Percentiles rank a stretch among this genome's conserved stretches.
Evolutionary conservation across 345 rosid species (phyloP).

Genomic region (Geranium rotundifolium): DNA sequence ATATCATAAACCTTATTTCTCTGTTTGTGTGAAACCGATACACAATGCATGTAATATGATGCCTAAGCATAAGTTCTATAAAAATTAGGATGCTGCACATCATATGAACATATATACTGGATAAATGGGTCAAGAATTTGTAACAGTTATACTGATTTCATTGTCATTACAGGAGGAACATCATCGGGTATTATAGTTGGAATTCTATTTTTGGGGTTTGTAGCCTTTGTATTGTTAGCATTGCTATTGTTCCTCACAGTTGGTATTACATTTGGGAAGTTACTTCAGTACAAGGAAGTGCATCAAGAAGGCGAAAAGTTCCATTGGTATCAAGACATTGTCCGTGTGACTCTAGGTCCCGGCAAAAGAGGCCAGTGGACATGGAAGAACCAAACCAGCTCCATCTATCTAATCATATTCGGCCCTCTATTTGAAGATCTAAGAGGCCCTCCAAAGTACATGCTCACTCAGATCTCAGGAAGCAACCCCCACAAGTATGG

Average conservation of each 20-base stretch:
- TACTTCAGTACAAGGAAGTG: slow-evolving; percentile 87
- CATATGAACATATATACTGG: too few species aligned
- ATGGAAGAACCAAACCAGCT: slow-evolving; percentile 50
- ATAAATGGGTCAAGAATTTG: too few species aligned
- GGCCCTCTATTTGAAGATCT: slow-evolving; percentile 85
- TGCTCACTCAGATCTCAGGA: slow-evolving; percentile 75
- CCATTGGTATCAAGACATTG: slow-evolving; percentile 85
- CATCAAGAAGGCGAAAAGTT: slow-evolving; percentile 70
- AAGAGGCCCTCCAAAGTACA: slow-evolving; percentile 93
- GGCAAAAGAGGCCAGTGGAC: slow-evolving; percentile 97
- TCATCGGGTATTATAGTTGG: slow-evolving; percentile 42
- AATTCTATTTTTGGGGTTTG: slow-evolving; percentile 39
- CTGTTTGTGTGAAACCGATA: too few species aligned
- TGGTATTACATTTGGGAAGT: slow-evolving; percentile 74
- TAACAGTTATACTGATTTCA: background rate
- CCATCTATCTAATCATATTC: slow-evolving; percentile 29
- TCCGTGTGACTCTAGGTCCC: slow-evolving; percentile 80
- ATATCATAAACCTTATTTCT: background rate
- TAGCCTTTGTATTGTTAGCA: slow-evolving; percentile 37
- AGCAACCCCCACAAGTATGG: slow-evolving; percentile 19
- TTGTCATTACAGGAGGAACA: slow-evolving; percentile 32
- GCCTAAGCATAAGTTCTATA: too few species aligned
- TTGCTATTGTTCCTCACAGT: slow-evolving; percentile 68
- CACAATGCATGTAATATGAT: too few species aligned
- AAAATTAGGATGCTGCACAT: too few species aligned